Base-by-base conservation (phyloP, 2,329 filamentous ascomycete genomes). In the Eutypa lata region DNA sequence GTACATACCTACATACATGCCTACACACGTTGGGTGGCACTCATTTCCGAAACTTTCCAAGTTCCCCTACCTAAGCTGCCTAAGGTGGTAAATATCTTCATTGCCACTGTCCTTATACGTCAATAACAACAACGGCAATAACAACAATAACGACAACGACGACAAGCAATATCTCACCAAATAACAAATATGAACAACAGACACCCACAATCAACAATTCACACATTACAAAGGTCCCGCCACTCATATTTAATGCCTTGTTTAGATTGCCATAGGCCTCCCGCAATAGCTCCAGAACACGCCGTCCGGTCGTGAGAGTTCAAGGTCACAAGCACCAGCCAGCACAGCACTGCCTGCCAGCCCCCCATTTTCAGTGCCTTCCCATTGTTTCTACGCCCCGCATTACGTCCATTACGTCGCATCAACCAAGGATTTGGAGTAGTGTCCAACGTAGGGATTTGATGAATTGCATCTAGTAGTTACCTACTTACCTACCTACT, bases 111-210 rank as follows among this genome's bases (percentile, higher is more conserved):
- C 26, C 13, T n/a, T n/a, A n/a, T n/a, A n/a, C 14, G 31, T 8
- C 31, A 35, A 35, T 35, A 35, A 35, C 31, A 35, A 35, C 31
- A 35, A 35, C 31, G 14, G 14, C 31, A 35, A 35, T 18, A 38
- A 7, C n/a, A 38, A 38, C 22, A 28, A 16, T 21, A n/a, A 22
- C 42, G n/a, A 45, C 14, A 28, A n/a, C 42, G 11, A 26, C 13
- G 13, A 13, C 4, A 42, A 18, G 18, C n/a, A 22, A 13, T 3
- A 13, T 6, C 54, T 53, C 56, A 60, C 56, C 54, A 53, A 58
- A 56, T 54, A 58, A 63, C 53, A 63, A 62, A 61, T 61, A 65
- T 63, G 62, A 61, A 48, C 55, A 57, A 52, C 53, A 50, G 47
- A 48, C 46, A 46, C 48, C 47, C 49, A 48, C 47, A 48, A 44